A percentile compares a stretch with the other conserved stretches of the same genome.
phyloP scores from a whole-genome alignment of 768 basidiomycete species.

The Russula sp. region DNA sequence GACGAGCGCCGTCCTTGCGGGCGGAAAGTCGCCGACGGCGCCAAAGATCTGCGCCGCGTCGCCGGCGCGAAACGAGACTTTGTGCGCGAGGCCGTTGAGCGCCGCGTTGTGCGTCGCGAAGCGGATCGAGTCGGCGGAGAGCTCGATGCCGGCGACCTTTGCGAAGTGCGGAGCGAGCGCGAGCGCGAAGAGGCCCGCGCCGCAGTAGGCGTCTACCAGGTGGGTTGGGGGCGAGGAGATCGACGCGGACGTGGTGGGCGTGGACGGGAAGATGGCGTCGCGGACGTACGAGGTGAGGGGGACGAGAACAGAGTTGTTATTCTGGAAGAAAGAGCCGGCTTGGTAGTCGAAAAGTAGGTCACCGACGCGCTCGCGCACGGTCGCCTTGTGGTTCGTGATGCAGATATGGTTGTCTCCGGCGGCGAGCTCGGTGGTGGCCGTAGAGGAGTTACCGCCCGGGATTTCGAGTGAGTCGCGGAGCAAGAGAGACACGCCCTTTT shows the following conservation, averaged over 20 bases:
- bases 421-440: slow-evolving; percentile 23
- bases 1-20: slow-evolving; percentile 58
- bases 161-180: slow-evolving; percentile 69
- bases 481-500: slow-evolving; percentile 83
- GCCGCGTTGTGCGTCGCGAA: slow-evolving; percentile 60
- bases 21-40: slow-evolving; percentile 58
- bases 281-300: slow-evolving; percentile 81
- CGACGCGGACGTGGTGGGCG: slow-evolving; percentile 9
- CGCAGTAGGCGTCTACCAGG: slow-evolving; percentile 94
- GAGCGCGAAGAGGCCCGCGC: slow-evolving; percentile 83
- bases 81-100: slow-evolving; percentile 52
- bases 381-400: slow-evolving; percentile 74
- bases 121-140: slow-evolving; percentile 65
- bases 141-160: slow-evolving; percentile 83
- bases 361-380: slow-evolving; percentile 81
- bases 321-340: slow-evolving; percentile 94
- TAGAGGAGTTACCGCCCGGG: slow-evolving; percentile 27
- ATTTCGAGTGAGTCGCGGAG: slow-evolving; percentile 74
- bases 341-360: slow-evolving; percentile 76
- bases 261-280: slow-evolving; percentile 53
- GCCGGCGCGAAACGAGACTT: slow-evolving; percentile 67
- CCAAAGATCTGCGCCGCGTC: slow-evolving; percentile 85
- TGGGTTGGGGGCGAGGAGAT: slow-evolving; percentile 49
- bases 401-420: slow-evolving; percentile 59
- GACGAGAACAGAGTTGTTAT: slow-evolving; percentile 89